Percentiles rank a stretch among this genome's conserved stretches.
Evolutionary conservation across 2,329 filamentous ascomycete species (phyloP).

Genomic region (Drechslerella dactyloides): DNA sequence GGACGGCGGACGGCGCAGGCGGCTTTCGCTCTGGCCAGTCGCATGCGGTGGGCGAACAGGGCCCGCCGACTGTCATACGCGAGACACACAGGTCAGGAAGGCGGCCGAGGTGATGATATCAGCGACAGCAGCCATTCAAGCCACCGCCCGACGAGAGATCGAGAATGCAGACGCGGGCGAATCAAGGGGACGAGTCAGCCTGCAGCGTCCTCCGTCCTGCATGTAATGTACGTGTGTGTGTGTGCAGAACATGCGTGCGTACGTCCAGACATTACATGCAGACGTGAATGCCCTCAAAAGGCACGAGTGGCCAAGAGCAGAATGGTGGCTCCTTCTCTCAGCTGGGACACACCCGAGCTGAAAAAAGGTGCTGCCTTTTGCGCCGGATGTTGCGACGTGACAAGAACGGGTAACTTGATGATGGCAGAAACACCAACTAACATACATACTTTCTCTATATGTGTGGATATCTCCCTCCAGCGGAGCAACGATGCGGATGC

Average conservation of each 20-base stretch:
- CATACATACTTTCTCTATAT: too few species aligned
- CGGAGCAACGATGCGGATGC: background rate
- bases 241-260: too few species aligned
- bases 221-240: too few species aligned
- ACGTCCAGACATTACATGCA: too few species aligned
- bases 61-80: background rate
- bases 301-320: too few species aligned
- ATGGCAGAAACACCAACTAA: too few species aligned
- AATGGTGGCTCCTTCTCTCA: too few species aligned
- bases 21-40: background rate
- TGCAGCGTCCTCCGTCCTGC: too few species aligned
- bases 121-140: slow-evolving; percentile 2
- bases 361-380: slow-evolving; percentile 26
- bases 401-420: background rate
- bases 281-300: too few species aligned
- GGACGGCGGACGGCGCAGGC: too few species aligned
- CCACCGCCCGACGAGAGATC: slow-evolving; percentile 14
- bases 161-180: background rate
- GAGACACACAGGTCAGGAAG: background rate
- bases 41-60: background rate
- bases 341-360: too few species aligned
- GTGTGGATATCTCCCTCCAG: too few species aligned
- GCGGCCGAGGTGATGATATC: background rate
- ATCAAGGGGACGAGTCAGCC: background rate
- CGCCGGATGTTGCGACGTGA: slow-evolving; percentile 18